These are phyloP conservation scores for Rhododendron simsii DNA, from an alignment of 148 eudicot genomes.

Conservation along the genomic window DNA sequence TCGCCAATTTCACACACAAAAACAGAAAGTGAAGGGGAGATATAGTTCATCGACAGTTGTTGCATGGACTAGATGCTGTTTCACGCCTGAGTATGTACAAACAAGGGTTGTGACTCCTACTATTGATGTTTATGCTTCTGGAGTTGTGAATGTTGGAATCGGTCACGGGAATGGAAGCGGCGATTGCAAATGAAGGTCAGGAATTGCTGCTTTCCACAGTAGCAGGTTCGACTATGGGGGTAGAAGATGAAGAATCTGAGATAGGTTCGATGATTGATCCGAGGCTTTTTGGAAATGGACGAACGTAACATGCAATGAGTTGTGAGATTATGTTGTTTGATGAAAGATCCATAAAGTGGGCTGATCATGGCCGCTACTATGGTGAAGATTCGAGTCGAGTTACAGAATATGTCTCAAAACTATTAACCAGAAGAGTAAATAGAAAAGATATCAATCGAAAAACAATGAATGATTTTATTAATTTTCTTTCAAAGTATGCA, in stretches of 20 bases:
- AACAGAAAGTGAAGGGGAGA: constrained; percentile 10
- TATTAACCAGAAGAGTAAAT: not conserved
- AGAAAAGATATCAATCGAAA: not conserved
- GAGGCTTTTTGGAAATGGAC: constrained; percentile 13
- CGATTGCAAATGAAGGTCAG: constrained; percentile 16
- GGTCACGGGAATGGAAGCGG: constrained; percentile 30
- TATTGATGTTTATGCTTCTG: constrained; percentile 50
- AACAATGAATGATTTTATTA: constrained; percentile 7
- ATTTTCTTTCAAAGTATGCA: not conserved
- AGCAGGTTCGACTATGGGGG: constrained; percentile 12
- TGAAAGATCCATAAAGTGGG: constrained; percentile 25
- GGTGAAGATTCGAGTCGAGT: constrained; percentile 16
- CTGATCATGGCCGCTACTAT: constrained; percentile 20
- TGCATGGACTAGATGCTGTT: no score
- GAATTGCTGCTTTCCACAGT: constrained; percentile 21
- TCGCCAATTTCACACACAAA: constrained; percentile 32
- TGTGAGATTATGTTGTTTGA: constrained; percentile 34
- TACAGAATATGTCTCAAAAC: not conserved
- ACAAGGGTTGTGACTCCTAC: constrained; percentile 26
- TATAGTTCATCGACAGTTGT: no score
- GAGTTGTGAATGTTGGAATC: constrained; percentile 38
- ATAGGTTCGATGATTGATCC: constrained; percentile 18
- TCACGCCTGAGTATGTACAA: not conserved
- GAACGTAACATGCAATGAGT: constrained; percentile 14
- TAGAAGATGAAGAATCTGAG: constrained; percentile 20